phyloP scores from a whole-genome alignment of 106 monocot species.

The Dendrobium huoshanense region DNA sequence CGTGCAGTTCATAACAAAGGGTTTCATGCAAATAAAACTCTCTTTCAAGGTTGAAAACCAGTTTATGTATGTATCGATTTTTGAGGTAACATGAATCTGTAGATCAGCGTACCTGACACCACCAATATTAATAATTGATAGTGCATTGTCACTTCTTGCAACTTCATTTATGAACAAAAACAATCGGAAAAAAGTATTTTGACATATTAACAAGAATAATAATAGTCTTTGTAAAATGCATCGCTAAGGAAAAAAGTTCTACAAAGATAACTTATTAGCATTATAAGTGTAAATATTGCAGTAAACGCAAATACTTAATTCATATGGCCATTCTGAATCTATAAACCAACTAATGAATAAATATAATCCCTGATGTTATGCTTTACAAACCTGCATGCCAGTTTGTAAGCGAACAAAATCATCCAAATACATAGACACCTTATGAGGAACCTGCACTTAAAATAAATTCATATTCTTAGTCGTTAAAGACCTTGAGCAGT shows the following conservation, averaged over 20 bases:
- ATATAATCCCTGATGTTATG: not conserved
- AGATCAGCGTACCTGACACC: not conserved
- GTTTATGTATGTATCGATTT: not conserved
- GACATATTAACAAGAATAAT: not conserved
- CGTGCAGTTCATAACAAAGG: too few species aligned
- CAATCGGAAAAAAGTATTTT: not conserved
- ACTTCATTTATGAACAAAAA: not conserved
- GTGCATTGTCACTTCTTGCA: not conserved
- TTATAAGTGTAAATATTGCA: not conserved
- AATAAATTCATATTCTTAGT: not conserved
- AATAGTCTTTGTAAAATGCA: not conserved
- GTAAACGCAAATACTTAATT: not conserved
- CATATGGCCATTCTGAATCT: not conserved
- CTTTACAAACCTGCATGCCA: slow-evolving; percentile 76
- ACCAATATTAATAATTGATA: not conserved
- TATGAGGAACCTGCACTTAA: slow-evolving; percentile 58
- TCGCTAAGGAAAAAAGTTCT: not conserved
- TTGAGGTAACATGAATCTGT: not conserved
- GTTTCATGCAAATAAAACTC: not conserved
- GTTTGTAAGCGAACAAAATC: slow-evolving; percentile 75
- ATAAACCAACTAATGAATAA: not conserved
- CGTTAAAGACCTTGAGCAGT: not conserved
- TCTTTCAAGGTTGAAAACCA: not conserved
- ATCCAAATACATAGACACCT: slow-evolving; percentile 45
- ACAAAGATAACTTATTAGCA: not conserved